phyloP scores from a whole-genome alignment of 73 alveolate species.

The Paramecium bursaria region DNA sequence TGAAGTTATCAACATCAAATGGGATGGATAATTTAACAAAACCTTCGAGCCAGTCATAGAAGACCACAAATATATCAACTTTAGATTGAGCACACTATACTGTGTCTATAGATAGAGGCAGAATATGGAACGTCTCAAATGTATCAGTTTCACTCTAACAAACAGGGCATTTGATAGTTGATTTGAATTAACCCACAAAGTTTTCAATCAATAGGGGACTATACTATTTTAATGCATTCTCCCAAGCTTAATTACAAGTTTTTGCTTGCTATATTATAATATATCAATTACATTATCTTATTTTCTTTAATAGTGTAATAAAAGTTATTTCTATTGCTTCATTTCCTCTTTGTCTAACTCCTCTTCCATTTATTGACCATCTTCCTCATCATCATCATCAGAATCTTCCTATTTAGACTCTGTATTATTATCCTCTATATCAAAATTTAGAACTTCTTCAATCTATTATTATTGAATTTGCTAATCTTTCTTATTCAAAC shows the following conservation, averaged over 20 bases:
- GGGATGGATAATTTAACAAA: neutral
- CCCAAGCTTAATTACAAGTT: slow-evolving; percentile 16
- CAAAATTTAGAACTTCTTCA: neutral
- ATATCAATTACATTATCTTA: neutral
- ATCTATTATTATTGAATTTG: neutral
- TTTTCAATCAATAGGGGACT: slow-evolving; percentile 6
- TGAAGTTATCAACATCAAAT: slow-evolving; percentile 5
- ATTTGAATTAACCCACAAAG: slow-evolving; percentile 39
- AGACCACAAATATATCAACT: slow-evolving; percentile 16
- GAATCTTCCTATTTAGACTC: neutral
- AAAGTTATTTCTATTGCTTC: neutral
- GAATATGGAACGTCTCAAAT: slow-evolving; percentile 34
- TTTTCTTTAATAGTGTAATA: slow-evolving; percentile 17
- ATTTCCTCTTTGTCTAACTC: neutral
- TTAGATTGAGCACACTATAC: neutral
- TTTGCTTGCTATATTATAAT: neutral
- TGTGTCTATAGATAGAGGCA: slow-evolving; percentile 39
- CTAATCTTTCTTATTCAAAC: neutral
- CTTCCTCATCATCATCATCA: slow-evolving; percentile 55
- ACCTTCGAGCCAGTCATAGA: slow-evolving; percentile 28
- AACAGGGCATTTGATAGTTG: slow-evolving; percentile 57
- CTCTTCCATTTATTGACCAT: neutral
- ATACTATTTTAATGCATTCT: neutral
- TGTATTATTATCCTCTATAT: neutral
- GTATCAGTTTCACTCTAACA: slow-evolving; percentile 43